phyloP scores from a whole-genome alignment of 257 asterid genomes.

The Dorcoceras hygrometricum region DNA sequence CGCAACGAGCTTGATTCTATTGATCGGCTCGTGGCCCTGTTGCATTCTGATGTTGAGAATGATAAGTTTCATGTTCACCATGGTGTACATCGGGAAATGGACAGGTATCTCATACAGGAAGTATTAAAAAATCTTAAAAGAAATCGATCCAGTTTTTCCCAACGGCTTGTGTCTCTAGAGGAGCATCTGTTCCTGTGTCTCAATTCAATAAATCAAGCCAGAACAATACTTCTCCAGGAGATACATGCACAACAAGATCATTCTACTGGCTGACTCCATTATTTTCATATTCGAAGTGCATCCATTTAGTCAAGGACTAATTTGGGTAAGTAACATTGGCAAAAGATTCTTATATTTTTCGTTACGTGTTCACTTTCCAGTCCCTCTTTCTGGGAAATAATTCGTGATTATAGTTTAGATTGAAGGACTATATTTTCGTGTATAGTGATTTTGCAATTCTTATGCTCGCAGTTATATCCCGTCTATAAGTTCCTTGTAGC shows the following conservation, averaged over 20 bases:
- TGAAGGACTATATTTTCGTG: background rate
- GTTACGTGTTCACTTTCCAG: background rate
- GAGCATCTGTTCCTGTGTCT: conserved; percentile 83
- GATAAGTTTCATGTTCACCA: conserved; percentile 54
- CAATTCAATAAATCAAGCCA: conserved; percentile 68
- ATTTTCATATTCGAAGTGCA: background rate
- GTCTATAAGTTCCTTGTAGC: background rate
- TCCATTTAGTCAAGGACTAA: background rate
- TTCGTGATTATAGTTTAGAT: too few species aligned
- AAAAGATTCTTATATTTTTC: background rate
- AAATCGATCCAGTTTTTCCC: conserved; percentile 47
- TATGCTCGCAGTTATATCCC: background rate
- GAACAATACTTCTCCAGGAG: conserved; percentile 60
- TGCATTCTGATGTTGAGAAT: conserved; percentile 48
- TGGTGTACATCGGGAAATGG: conserved; percentile 37
- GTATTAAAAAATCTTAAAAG: conserved; percentile 60
- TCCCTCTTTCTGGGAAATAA: background rate
- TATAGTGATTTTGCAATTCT: too few species aligned
- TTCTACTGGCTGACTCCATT: conserved; percentile 17
- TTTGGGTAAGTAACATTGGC: too few species aligned
- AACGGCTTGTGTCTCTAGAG: conserved; percentile 70
- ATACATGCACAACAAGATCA: conserved; percentile 31
- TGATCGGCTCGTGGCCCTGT: conserved; percentile 58
- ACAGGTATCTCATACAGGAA: conserved; percentile 52
- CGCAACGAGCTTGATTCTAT: conserved; percentile 69